phyloP scores from a whole-genome alignment of 352 stramenopile species.

The Globisporangium radiosum region DNA sequence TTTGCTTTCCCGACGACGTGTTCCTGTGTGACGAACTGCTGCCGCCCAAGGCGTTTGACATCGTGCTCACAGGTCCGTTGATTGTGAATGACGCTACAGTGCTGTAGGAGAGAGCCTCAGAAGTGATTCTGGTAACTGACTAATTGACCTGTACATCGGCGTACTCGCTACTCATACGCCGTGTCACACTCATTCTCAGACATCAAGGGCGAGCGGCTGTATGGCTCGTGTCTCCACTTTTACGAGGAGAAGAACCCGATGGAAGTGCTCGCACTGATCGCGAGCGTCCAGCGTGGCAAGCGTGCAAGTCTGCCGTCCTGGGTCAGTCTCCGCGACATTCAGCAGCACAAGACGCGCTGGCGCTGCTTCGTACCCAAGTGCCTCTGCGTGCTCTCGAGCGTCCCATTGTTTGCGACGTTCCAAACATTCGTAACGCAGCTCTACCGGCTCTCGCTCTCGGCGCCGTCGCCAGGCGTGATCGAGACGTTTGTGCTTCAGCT shows the following conservation, averaged over 20 bases:
- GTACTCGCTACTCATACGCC: too few species aligned
- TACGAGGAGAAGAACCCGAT: slow-evolving; percentile 54
- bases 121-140: too few species aligned
- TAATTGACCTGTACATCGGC: too few species aligned
- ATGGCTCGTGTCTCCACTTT: slow-evolving; percentile 61
- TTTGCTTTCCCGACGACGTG: slow-evolving; percentile 60
- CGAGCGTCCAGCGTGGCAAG: slow-evolving; percentile 28
- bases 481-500: slow-evolving; percentile 54
- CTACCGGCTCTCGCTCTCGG: slow-evolving; percentile 37
- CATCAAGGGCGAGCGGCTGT: slow-evolving; percentile 46
- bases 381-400: slow-evolving; percentile 51
- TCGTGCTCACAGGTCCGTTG: slow-evolving; percentile 55
- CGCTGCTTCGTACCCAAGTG: slow-evolving; percentile 60
- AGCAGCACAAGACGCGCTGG: slow-evolving; percentile 45
- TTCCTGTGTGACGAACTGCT: slow-evolving; percentile 35
- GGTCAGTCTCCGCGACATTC: slow-evolving; percentile 65
- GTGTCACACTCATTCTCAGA: slow-evolving; percentile 12
- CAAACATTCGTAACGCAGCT: slow-evolving; percentile 34
- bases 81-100: too few species aligned
- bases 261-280: slow-evolving; percentile 57
- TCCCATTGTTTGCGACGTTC: slow-evolving; percentile 53
- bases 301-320: slow-evolving; percentile 47
- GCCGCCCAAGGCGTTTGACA: slow-evolving; percentile 47
- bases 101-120: too few species aligned
- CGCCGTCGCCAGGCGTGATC: slow-evolving; percentile 14